Evolutionary conservation across 2,329 filamentous ascomycete genomes (phyloP).

Genomic region (Penicillium sp.): DNA sequence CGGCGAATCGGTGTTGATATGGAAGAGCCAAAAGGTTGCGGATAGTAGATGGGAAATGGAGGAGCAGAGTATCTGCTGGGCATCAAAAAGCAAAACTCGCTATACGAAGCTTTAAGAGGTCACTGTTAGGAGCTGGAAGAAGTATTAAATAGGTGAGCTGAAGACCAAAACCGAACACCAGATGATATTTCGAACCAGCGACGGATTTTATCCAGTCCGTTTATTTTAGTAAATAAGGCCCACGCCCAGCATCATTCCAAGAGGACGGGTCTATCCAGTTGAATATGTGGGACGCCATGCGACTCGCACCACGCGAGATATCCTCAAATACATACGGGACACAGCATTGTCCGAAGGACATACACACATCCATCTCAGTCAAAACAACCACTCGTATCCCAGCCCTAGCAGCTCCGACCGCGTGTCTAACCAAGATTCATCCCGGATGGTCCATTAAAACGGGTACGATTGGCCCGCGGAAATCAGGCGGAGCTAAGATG

Average conservation of each 20-base stretch:
- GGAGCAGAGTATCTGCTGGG: not conserved
- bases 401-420: not conserved
- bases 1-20: not conserved
- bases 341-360: not conserved
- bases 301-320: not conserved
- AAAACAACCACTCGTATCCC: not conserved
- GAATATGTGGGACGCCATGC: not conserved
- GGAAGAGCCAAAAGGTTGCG: not conserved
- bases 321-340: not conserved
- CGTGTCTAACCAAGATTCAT: not conserved
- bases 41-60: not conserved
- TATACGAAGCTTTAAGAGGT: not conserved
- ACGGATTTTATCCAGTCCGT: not conserved
- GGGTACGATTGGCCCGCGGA: not conserved
- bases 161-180: not conserved
- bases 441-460: not conserved
- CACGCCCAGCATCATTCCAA: not conserved
- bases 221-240: not conserved
- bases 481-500: constrained; percentile 12
- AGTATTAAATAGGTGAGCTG: not conserved
- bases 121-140: not conserved
- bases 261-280: not conserved
- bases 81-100: not conserved
- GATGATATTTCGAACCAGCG: not conserved
- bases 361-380: not conserved